phyloP scores from a whole-genome alignment of 2,329 filamentous ascomycete species.

The Pseudogymnoascus pannorum region DNA sequence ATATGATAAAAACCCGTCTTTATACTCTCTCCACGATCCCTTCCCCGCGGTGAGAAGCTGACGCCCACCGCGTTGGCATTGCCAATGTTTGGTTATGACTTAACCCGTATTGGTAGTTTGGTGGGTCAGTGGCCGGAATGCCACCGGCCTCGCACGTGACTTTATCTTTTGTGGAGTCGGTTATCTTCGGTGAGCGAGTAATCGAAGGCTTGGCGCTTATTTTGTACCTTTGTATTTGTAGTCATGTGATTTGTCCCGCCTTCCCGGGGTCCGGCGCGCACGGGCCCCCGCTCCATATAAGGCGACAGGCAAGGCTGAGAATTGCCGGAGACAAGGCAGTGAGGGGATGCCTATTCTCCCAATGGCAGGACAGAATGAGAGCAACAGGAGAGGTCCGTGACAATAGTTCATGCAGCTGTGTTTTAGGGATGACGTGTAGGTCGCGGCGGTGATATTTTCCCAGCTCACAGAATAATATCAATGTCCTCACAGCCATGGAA shows the following conservation, averaged over 20 bases:
- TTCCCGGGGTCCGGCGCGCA: too few species aligned
- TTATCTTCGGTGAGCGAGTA: background rate
- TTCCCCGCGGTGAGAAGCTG: background rate
- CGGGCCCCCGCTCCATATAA: too few species aligned
- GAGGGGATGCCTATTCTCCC: background rate
- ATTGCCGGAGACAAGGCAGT: background rate
- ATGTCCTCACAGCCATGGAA: background rate
- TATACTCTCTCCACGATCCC: background rate
- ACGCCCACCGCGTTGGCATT: background rate
- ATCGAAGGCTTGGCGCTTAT: background rate
- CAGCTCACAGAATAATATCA: background rate
- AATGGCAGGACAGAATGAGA: background rate
- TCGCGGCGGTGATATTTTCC: background rate
- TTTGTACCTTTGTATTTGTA: background rate
- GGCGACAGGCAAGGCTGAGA: background rate
- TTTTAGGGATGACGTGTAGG: background rate
- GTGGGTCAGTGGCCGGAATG: slow-evolving; percentile 5
- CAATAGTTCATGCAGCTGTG: background rate
- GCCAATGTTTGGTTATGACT: background rate
- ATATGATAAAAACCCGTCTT: background rate
- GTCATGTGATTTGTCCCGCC: background rate
- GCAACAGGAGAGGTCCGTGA: background rate
- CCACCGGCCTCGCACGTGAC: slow-evolving; percentile 4
- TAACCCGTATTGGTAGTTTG: background rate
- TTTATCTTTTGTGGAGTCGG: background rate